Base-by-base conservation (phyloP, 164 flowering plant species). In the Liriodendron chinense region DNA sequence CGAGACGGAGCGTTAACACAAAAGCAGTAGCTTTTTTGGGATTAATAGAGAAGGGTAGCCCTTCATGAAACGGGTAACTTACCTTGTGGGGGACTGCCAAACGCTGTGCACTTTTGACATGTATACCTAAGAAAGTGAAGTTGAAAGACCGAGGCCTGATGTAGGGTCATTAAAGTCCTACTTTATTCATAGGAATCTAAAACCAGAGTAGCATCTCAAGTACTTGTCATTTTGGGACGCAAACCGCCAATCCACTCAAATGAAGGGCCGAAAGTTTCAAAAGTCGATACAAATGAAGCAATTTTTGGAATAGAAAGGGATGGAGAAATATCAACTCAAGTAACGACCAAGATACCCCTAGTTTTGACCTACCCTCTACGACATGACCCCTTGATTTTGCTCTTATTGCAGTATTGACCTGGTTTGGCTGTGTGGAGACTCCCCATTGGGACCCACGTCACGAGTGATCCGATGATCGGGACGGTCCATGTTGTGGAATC, bases 31-130 rank as follows among this genome's bases (percentile, higher is more conserved):
- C 7, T 28, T 26, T 67, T 67, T 67, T 67, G 25, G 34, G 69
- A 24, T 24, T 25, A 26, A 67, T 20, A 21, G 66, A 6, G n/a
- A 26, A 24, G 43, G 28, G 26, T 5, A 26, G 7, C 7, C 69
- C 34, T 26, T 28, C 69, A 67, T 67, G 47, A 67, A 67, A 26
- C 49, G 18, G 69, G 69, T 34, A 67, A 67, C n/a, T 67, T 67
- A 24, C 69, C 47, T 26, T 18, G 28, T 5, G 43, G 2, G 69
- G 69, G 47, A 9, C 49, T 67, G 69, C 18, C 26, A 5, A 0
- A 26, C 69, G 20, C 69, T 67, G 12, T 66, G 34, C 47, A 23
- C 26, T 34, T 67, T 22, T 24, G n/a, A 18, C 20, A 12, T 67
- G 69, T 18, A 67, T 64, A 20, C n/a, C 69, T 7, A 28, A 24